Evolutionary conservation across 1,139 yeast species (phyloP), one percentile per base, ranked within the genome.

Genomic region (Tardiomyces blankii): DNA sequence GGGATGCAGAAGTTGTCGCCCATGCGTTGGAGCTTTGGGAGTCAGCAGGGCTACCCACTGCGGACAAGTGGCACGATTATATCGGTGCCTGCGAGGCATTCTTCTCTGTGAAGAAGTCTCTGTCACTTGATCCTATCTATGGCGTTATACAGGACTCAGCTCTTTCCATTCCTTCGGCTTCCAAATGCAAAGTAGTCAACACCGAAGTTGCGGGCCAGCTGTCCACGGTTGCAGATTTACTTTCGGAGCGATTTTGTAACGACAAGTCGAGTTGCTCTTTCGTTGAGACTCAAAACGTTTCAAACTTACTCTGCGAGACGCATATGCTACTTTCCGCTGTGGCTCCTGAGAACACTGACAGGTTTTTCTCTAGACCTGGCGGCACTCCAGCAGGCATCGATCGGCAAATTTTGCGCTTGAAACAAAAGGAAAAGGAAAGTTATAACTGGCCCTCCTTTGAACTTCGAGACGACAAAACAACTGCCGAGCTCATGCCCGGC

Each of bases 81-180:
- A 46, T 51, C 2, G 49, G 51, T 33, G 57, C 65, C 6, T 49
- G 58, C 18, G 50, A 51, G 25, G 44, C 48, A 8, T 57, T 54
- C 41, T 42, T 54, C 9, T 42, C 48, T 23, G 66, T 66, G 1
- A 47, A 47, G 23, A 46, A 51, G 16, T 39, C 53, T 13, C 53
- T 65, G 13, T 47, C 50, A 38, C 47, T 53, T 7, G 77, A 74
- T 51, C 74, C 78, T 0, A 67, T 72, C 25, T 70, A 68, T 50
- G 67, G 70, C n/a, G 68, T 69, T 23, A 54, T 74, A 38, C 71
- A 66, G 44, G 78, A 74, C 42, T 71, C 78, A 1, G 74, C 74
- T 0, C 56, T 72, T 49, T 68, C 75, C 2, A 59, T 71, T 9
- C 78, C 78, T 0, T 68, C 73, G 3, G 53, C 55, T 12, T 41